phyloP scores from a whole-genome alignment of 2,329 filamentous ascomycete species.

The Aspergillus vadensis region DNA sequence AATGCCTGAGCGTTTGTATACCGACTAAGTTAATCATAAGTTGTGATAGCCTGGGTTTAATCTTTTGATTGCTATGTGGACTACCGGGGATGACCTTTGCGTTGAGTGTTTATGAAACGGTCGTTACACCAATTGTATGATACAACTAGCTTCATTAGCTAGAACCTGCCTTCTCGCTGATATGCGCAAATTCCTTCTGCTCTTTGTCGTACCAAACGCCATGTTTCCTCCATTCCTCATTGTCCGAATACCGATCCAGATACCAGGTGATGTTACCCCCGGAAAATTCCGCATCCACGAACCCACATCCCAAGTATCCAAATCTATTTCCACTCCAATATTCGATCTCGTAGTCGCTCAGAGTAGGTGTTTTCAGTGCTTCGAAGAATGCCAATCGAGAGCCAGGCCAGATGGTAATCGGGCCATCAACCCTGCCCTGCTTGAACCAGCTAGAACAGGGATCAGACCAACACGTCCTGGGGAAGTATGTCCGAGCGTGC shows the following conservation, averaged over 20 bases:
- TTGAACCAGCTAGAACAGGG: constrained; percentile 22
- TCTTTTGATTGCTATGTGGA: neutral
- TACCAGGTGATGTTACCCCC: constrained; percentile 12
- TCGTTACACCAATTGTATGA: neutral
- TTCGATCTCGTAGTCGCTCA: constrained; percentile 17
- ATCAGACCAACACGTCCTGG: constrained; percentile 19
- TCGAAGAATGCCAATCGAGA: constrained; percentile 13
- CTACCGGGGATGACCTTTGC: neutral
- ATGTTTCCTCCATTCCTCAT: neutral
- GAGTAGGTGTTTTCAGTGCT: neutral
- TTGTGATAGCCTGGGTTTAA: too few species aligned
- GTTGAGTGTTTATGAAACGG: neutral
- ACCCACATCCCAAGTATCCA: constrained; percentile 14
- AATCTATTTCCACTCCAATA: constrained; percentile 18
- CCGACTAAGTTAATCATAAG: too few species aligned
- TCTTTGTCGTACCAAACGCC: neutral
- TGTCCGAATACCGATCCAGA: constrained; percentile 14
- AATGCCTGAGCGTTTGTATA: too few species aligned
- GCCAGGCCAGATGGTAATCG: constrained; percentile 17
- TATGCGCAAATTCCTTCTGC: neutral
- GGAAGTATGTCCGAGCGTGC: constrained; percentile 15
- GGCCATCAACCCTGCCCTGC: constrained; percentile 8
- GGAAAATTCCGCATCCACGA: constrained; percentile 11
- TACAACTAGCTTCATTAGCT: neutral
- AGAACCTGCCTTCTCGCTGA: neutral